A percentile compares a stretch with the other conserved stretches of the same genome.
phyloP scores from a whole-genome alignment of 768 basidiomycete species.

The Calocybe gangraenosa region DNA sequence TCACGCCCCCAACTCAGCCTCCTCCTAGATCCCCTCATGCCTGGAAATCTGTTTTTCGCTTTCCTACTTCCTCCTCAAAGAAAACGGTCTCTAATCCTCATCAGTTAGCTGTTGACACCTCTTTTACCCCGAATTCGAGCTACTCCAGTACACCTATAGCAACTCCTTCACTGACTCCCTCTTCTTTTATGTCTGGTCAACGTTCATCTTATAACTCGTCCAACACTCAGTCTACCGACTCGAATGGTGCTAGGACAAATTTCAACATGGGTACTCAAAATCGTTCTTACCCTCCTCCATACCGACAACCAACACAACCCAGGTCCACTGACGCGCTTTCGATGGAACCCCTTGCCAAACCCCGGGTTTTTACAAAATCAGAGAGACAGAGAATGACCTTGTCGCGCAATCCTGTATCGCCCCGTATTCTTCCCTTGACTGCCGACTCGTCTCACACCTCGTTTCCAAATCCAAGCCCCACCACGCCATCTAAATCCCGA shows the following conservation, averaged over 20 bases:
- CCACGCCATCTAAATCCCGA: slow-evolving; percentile 41
- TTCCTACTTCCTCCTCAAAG: slow-evolving; percentile 60
- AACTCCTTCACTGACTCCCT: slow-evolving; percentile 48
- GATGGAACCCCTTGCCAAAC: slow-evolving; percentile 25
- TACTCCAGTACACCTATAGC: slow-evolving; percentile 37
- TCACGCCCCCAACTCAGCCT: slow-evolving; percentile 13
- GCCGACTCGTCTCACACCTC: slow-evolving; percentile 43
- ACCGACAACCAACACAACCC: slow-evolving; percentile 24
- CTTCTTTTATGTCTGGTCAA: slow-evolving; percentile 53
- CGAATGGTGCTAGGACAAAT: slow-evolving; percentile 36
- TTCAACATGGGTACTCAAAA: slow-evolving; percentile 24
- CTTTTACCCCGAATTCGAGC: slow-evolving; percentile 28
- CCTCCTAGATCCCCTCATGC: slow-evolving; percentile 29
- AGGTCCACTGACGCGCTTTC: slow-evolving; percentile 38
- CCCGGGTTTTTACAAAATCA: slow-evolving; percentile 40
- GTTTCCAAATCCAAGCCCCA: slow-evolving; percentile 35
- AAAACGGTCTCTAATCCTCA: slow-evolving; percentile 42
- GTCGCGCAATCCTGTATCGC: slow-evolving; percentile 23
- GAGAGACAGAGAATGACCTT: slow-evolving; percentile 35
- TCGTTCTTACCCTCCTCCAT: slow-evolving; percentile 26
- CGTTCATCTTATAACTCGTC: slow-evolving; percentile 80
- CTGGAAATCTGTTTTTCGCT: slow-evolving; percentile 77
- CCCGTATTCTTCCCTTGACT: slow-evolving; percentile 33
- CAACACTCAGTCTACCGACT: slow-evolving; percentile 71
- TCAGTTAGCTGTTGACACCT: slow-evolving; percentile 50